A percentile compares a stretch with the other conserved stretches of the same genome.
Conservation (phyloP, 257 asterid species). For the Nicotiana paniculata region DNA sequence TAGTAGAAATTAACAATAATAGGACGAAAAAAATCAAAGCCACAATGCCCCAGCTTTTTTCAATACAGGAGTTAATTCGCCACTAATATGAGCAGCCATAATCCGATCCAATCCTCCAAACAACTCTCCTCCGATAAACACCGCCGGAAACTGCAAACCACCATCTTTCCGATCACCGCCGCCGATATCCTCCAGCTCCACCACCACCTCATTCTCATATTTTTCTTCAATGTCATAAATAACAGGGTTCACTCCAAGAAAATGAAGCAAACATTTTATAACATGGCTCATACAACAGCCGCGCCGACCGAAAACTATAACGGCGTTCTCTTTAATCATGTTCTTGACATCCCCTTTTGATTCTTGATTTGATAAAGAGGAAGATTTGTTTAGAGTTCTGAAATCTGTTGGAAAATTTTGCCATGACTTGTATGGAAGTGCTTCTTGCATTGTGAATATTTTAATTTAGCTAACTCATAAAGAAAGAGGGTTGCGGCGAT, state of each 20-base stretch:
- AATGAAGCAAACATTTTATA: constrained; percentile 39
- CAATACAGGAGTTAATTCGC: constrained; percentile 55
- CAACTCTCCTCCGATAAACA: constrained; percentile 55
- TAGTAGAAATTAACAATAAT: not conserved
- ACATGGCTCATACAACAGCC: constrained; percentile 55
- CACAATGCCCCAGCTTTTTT: constrained; percentile 67
- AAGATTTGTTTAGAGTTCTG: not conserved
- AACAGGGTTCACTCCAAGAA: constrained; percentile 43
- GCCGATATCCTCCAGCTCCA: constrained; percentile 17
- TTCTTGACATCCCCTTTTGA: constrained; percentile 8
- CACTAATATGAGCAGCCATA: constrained; percentile 53
- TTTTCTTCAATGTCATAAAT: constrained; percentile 42
- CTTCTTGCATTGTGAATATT: constrained; percentile 28
- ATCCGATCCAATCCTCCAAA: constrained; percentile 73
- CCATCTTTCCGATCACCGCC: not conserved
- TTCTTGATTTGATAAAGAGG: not conserved
- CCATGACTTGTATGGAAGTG: constrained; percentile 38
- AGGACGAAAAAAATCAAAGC: constrained; percentile 25
- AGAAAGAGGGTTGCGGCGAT: not conserved
- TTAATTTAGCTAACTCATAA: not conserved
- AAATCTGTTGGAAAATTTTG: not conserved
- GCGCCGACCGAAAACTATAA: constrained; percentile 26
- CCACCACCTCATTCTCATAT: constrained; percentile 21
- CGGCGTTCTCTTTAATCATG: constrained; percentile 25
- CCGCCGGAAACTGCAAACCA: constrained; percentile 36